Conservation (phyloP, 805 yeast genomes). For the Saturnispora hagleri region DNA sequence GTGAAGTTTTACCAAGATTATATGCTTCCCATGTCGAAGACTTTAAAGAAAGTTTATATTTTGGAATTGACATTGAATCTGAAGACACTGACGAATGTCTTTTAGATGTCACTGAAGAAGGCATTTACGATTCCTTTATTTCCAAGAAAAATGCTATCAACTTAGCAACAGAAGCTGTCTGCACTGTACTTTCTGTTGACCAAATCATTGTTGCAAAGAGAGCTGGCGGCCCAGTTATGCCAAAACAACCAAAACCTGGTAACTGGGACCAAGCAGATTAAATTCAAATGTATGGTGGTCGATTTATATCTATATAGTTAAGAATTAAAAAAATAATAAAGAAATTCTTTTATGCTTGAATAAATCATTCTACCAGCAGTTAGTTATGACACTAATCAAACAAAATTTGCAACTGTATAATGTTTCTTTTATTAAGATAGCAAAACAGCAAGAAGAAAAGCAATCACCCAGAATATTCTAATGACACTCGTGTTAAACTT, state of each 20-base stretch:
- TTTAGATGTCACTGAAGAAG: slow-evolving; percentile 57
- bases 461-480: background rate
- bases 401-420: background rate
- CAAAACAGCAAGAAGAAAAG: background rate
- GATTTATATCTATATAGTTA: background rate
- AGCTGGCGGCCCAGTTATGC: slow-evolving; percentile 96
- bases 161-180: slow-evolving; percentile 93
- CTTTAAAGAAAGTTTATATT: slow-evolving; percentile 26
- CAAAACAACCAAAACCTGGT: slow-evolving; percentile 78
- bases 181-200: slow-evolving; percentile 83
- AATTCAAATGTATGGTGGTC: background rate
- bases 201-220: slow-evolving; percentile 98
- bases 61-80: slow-evolving; percentile 75
- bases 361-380: background rate
- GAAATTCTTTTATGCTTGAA: background rate
- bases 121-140: slow-evolving; percentile 70
- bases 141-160: slow-evolving; percentile 81
- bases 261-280: slow-evolving; percentile 94
- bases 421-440: background rate
- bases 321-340: background rate
- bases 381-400: background rate
- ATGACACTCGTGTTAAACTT: background rate
- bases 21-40: slow-evolving; percentile 77
- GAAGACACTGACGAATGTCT: slow-evolving; percentile 52
- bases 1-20: slow-evolving; percentile 80